phyloP scores from a whole-genome alignment of 805 yeast genomes.

The Phaffomyces opuntiae region DNA sequence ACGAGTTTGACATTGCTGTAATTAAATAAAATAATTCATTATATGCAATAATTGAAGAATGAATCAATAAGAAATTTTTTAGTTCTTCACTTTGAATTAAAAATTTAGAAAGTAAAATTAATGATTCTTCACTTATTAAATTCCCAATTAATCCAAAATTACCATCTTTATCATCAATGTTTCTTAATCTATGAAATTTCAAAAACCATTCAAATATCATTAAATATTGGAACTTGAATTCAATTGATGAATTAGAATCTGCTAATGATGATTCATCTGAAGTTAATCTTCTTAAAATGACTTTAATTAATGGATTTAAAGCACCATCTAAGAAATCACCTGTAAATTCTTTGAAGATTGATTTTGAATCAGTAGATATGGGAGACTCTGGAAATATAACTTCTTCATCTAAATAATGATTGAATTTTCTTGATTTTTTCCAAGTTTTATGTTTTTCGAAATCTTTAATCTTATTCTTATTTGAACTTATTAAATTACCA shows the following conservation, averaged over 20 bases:
- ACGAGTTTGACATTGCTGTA: constrained; percentile 33
- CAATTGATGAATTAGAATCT: background rate
- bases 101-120: constrained; percentile 39
- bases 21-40: constrained; percentile 48
- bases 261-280: constrained; percentile 22
- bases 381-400: constrained; percentile 24
- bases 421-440: constrained; percentile 34
- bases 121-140: constrained; percentile 54
- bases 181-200: constrained; percentile 46
- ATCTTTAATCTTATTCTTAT: constrained; percentile 48
- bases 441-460: constrained; percentile 67
- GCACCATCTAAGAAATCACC: constrained; percentile 64
- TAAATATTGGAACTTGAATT: constrained; percentile 37
- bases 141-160: constrained; percentile 43
- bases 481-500: constrained; percentile 42
- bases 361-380: constrained; percentile 11
- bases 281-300: constrained; percentile 42
- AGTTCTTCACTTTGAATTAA: constrained; percentile 33
- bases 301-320: constrained; percentile 57
- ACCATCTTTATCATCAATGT: constrained; percentile 15
- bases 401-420: constrained; percentile 24
- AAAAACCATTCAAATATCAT: constrained; percentile 70
- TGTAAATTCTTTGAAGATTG: constrained; percentile 32
- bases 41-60: constrained; percentile 63
- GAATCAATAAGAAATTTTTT: constrained; percentile 53